Conservation (phyloP, 2,329 filamentous ascomycete genomes). For the Didymella glomerata region DNA sequence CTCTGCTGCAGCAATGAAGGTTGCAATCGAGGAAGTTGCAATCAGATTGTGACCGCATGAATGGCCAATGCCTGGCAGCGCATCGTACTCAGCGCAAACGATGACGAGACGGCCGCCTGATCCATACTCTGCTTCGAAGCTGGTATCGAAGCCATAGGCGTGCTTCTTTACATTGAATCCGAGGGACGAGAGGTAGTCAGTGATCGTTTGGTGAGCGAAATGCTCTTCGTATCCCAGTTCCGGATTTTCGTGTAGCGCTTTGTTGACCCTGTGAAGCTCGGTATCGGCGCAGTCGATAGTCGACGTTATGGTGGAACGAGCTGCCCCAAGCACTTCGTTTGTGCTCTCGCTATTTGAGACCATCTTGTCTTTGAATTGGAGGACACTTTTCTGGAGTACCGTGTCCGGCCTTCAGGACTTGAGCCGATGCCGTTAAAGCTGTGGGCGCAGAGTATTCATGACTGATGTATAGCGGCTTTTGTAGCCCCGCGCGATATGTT, state of each 20-base stretch:
- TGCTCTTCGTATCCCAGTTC: slow-evolving; percentile 60
- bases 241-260: slow-evolving; percentile 61
- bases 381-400: not conserved
- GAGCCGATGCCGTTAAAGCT: not conserved
- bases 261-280: slow-evolving; percentile 50
- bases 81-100: slow-evolving; percentile 61
- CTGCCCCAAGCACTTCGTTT: not conserved
- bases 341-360: not conserved
- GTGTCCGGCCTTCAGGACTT: not conserved
- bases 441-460: not conserved
- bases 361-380: not conserved
- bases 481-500: not conserved
- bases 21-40: slow-evolving; percentile 59
- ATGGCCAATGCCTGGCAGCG: slow-evolving; percentile 61
- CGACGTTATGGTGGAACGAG: slow-evolving; percentile 12
- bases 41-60: slow-evolving; percentile 66
- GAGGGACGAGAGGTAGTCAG: slow-evolving; percentile 25
- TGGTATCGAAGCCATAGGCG: slow-evolving; percentile 47
- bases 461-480: slow-evolving; percentile 1
- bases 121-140: slow-evolving; percentile 44
- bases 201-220: slow-evolving; percentile 56
- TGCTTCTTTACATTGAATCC: slow-evolving; percentile 40
- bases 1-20: slow-evolving; percentile 58
- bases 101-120: slow-evolving; percentile 50
- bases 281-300: slow-evolving; percentile 21